phyloP scores from a whole-genome alignment of 805 yeast species.

The Brettanomyces naardenensis region DNA sequence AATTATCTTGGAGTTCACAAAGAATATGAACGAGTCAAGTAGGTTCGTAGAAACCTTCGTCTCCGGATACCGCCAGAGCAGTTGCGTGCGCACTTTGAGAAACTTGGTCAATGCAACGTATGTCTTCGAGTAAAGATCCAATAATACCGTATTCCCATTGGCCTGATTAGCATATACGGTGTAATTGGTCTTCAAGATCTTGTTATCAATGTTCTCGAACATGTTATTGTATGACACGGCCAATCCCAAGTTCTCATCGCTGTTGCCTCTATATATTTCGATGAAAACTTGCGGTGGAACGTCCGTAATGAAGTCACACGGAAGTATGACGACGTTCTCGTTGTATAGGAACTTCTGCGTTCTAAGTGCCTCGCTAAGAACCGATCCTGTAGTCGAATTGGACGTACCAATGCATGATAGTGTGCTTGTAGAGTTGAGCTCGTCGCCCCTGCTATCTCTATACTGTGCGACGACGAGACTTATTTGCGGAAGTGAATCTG shows the following conservation, averaged over 20 bases:
- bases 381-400: conserved; percentile 54
- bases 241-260: conserved; percentile 61
- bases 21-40: conserved; percentile 65
- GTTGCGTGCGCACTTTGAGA: conserved; percentile 71
- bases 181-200: conserved; percentile 58
- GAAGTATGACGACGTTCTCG: conserved; percentile 68
- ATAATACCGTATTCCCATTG: conserved; percentile 38
- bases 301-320: conserved; percentile 92
- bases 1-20: conserved; percentile 48
- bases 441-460: conserved; percentile 31
- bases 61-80: conserved; percentile 84
- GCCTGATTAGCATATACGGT: conserved; percentile 50
- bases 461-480: conserved; percentile 41
- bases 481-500: conserved; percentile 39
- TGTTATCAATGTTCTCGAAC: conserved; percentile 72
- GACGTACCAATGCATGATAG: conserved; percentile 37
- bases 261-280: conserved; percentile 73
- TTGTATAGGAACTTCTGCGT: conserved; percentile 5
- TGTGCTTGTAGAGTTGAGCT: conserved; percentile 24
- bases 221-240: conserved; percentile 69
- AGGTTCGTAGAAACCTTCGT: conserved; percentile 69
- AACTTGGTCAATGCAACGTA: conserved; percentile 66
- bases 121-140: conserved; percentile 67
- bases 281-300: conserved; percentile 83
- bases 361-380: conserved; percentile 32